Evolutionary conservation across 108 stramenopile genomes (phyloP), one percentile per base, ranked within the genome.

Genomic region (Cyclostephanos invisitatus): DNA sequence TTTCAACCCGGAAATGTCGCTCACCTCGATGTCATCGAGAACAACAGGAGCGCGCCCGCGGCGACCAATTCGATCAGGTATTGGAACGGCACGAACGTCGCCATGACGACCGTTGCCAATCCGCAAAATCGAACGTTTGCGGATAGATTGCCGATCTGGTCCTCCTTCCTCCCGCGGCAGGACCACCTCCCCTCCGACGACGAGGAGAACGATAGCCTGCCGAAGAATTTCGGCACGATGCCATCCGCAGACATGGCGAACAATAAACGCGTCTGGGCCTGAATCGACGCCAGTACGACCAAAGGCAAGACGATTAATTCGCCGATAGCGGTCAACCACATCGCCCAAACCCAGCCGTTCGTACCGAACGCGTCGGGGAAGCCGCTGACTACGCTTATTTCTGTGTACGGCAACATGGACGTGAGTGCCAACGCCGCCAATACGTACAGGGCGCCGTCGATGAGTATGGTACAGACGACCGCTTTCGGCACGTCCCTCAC

Each of bases 211-310:
- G 76, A 47, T 22, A 87, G 67, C 38, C 74, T 55, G 2, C 71
- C 80, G 77, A 97, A 93, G 2, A 92, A 66, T 9, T 32, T 15
- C 7, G 95, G 97, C 14, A 96, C 58, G 10, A 97, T 74, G 17
- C 92, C 89, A 73, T 97, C 97, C 32, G 77, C 71, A 10, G 92
- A 87, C 87, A 97, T 84, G 17, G 93, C 93, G 50, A 75, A 89
- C 50, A 82, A 81, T 11, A 97, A 64, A 20, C 96, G 84, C 14
- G 94, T 91, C 71, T 97, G 97, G 27, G 94, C 87, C 83, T 93
- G 80, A 27, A 96, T 73, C 5, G 87, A 83, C 7, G 95, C 84
- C 44, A 97, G 62, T 17, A 97, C 94, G 4, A 97, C 97, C 7
- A 97, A 72, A 0, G 97, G 97, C 10, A 97, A 70, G 11, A 91